These are phyloP conservation scores for Syncephalastrum sp. DNA, from an alignment of 371 early-diverging fungal species.

Conservation along the genomic window DNA sequence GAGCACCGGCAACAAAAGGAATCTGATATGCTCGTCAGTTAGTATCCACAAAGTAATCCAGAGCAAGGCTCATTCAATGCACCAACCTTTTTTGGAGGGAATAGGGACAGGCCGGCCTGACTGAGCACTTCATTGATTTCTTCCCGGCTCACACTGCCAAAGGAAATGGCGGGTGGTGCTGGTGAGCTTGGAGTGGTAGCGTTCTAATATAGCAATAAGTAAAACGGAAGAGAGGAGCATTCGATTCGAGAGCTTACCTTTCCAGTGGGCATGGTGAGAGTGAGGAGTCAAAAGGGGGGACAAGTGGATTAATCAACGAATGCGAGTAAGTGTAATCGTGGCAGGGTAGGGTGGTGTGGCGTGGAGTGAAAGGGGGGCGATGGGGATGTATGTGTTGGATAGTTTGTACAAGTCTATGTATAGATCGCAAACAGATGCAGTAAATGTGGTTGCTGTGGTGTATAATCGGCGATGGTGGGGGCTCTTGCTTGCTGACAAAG, in stretches of 20 bases:
- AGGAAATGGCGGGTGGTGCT: conserved; percentile 33
- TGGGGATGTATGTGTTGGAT: conserved; percentile 1
- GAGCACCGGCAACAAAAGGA: conserved; percentile 43
- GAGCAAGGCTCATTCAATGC: neutral
- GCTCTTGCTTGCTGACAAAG: conserved; percentile 9
- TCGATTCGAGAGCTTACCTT: conserved; percentile 9
- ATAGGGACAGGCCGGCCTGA: conserved; percentile 43
- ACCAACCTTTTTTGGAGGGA: conserved; percentile 41
- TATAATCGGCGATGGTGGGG: neutral
- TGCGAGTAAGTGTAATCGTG: neutral
- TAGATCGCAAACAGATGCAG: neutral
- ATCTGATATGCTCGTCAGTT: conserved; percentile 11
- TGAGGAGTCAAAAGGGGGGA: neutral
- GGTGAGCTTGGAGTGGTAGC: neutral
- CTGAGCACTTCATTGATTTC: conserved; percentile 57
- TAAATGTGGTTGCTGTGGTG: neutral
- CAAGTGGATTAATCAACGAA: neutral
- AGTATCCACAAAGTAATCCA: no score
- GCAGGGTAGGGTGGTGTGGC: neutral
- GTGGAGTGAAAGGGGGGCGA: neutral
- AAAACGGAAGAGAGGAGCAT: neutral
- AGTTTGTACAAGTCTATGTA: neutral
- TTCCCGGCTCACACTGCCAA: conserved; percentile 60
- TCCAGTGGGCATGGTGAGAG: conserved; percentile 16
- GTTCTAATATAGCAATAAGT: neutral